Percentiles rank a stretch among this genome's conserved stretches.
Evolutionary conservation across 2,329 filamentous ascomycete species (phyloP).

Genomic region (Passalora sequoiae): DNA sequence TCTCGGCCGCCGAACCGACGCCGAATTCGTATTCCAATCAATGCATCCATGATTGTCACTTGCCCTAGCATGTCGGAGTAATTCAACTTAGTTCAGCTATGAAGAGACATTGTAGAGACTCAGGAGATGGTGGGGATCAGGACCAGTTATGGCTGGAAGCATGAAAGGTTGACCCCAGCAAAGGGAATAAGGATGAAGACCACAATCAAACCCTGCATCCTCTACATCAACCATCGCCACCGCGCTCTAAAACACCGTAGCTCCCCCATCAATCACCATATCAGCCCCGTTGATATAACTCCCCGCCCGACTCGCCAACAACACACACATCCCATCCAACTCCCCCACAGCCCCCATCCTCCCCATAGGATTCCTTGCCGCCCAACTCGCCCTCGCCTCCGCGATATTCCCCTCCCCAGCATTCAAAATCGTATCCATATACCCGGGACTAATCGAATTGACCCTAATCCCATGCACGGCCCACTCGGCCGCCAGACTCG

Average conservation of each 20-base stretch:
- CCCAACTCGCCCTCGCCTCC: constrained; percentile 33
- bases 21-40: too few relatives aligned
- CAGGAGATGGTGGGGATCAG: too few relatives aligned
- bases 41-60: too few relatives aligned
- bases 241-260: constrained; percentile 27
- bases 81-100: too few relatives aligned
- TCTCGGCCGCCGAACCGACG: too few relatives aligned
- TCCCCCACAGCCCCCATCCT: constrained; percentile 37
- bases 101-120: too few relatives aligned
- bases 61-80: too few relatives aligned
- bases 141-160: too few relatives aligned
- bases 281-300: constrained; percentile 37
- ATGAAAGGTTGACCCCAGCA: too few relatives aligned
- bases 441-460: constrained; percentile 67
- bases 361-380: constrained; percentile 36
- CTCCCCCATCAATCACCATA: constrained; percentile 36
- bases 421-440: constrained; percentile 73
- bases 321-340: constrained; percentile 36
- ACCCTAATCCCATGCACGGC: constrained; percentile 63
- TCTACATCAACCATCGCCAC: too few relatives aligned
- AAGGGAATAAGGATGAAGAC: too few relatives aligned
- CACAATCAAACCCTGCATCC: not conserved
- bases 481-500: constrained; percentile 68
- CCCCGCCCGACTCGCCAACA: constrained; percentile 34
- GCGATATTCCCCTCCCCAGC: constrained; percentile 34